These are phyloP conservation scores for Fusarium scirpi DNA, from an alignment of 2,329 filamentous ascomycete species.

Conservation along the genomic window DNA sequence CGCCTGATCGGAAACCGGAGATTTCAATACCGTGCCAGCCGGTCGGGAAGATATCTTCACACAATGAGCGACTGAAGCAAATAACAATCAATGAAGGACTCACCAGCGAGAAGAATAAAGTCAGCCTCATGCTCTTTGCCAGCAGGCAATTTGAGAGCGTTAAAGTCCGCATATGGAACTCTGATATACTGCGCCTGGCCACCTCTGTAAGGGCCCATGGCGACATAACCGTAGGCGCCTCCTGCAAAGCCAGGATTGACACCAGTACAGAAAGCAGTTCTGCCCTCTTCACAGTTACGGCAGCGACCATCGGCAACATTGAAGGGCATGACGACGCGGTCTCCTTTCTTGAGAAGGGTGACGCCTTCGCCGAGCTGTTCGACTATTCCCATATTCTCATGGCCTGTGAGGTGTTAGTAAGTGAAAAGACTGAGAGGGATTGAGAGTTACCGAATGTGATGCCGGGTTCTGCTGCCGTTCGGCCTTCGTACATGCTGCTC, in stretches of 20 bases:
- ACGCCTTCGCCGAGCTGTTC: slow-evolving; percentile 68
- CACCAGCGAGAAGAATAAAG: slow-evolving; percentile 63
- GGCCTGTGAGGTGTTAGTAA: slow-evolving; percentile 47
- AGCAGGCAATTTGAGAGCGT: slow-evolving; percentile 69
- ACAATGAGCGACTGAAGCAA: too few species aligned
- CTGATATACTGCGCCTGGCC: slow-evolving; percentile 73
- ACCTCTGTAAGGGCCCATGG: slow-evolving; percentile 65
- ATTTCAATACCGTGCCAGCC: slow-evolving; percentile 69
- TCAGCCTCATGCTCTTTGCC: slow-evolving; percentile 72
- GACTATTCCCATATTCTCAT: slow-evolving; percentile 72
- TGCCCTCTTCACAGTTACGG: slow-evolving; percentile 72
- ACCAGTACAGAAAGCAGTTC: slow-evolving; percentile 74
- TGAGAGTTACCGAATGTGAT: slow-evolving; percentile 65
- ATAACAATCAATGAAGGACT: background rate
- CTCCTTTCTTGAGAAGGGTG: slow-evolving; percentile 70
- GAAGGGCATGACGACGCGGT: slow-evolving; percentile 74
- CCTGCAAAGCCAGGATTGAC: slow-evolving; percentile 55
- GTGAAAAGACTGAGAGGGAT: too few species aligned
- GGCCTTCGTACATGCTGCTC: slow-evolving; percentile 71
- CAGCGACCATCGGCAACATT: slow-evolving; percentile 74
- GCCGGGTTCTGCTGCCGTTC: slow-evolving; percentile 71
- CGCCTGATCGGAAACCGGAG: slow-evolving; percentile 69
- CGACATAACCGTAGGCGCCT: slow-evolving; percentile 64
- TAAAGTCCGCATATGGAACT: slow-evolving; percentile 76
- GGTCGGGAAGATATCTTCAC: slow-evolving; percentile 52